Base-by-base conservation (phyloP, 352 stramenopile species). In the Globisporangium paddicum region DNA sequence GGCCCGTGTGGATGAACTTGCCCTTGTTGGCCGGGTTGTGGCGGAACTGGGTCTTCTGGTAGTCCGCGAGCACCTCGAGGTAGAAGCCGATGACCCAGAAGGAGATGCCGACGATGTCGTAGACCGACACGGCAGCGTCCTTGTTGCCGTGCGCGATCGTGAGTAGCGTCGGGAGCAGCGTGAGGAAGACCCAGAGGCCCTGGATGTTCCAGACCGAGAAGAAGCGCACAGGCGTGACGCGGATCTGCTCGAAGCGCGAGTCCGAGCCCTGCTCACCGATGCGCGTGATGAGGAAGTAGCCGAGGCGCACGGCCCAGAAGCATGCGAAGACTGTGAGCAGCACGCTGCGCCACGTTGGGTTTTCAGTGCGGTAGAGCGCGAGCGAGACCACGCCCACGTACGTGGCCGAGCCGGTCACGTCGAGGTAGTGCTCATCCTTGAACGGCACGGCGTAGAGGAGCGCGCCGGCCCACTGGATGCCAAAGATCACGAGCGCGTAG, bases 11-110 rank as follows among this genome's bases (percentile, higher is more conserved):
- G 51, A 96, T 96, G 60, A 95, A 96, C 62, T 84, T 75, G 51
- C 70, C 77, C 54, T 91, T 78, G 60, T 93, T 93, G 53, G 58
- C 45, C 38, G 68, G 30, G 58, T 90, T 71, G 23, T 55, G 69
- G 18, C 77, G 79, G 66, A 95, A 96, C 58, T 75, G 66, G 21
- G 71, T 87, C 78, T 96, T 96, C 68, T 96, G 87, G 34, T 71
- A 72, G 67, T 96, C 87, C 0, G 87, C 86, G 6, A 75, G 55
- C 40, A 92, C 82, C 50, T 96, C 86, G 13, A 93, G 64, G 21
- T 61, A 60, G 66, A 87, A 96, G 5, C 87, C 87, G 5, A 89
- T 1, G 18, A 73, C 50, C 87, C 86, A 95, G 2, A 94, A 41
- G 9, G 55, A n/a, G 10, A 69, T 51, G 19, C 75, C 75, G 2